These are phyloP conservation scores for Aspergillus carlsbadensis DNA, from an alignment of 495 filamentous ascomycete genomes.

Conservation along the genomic window DNA sequence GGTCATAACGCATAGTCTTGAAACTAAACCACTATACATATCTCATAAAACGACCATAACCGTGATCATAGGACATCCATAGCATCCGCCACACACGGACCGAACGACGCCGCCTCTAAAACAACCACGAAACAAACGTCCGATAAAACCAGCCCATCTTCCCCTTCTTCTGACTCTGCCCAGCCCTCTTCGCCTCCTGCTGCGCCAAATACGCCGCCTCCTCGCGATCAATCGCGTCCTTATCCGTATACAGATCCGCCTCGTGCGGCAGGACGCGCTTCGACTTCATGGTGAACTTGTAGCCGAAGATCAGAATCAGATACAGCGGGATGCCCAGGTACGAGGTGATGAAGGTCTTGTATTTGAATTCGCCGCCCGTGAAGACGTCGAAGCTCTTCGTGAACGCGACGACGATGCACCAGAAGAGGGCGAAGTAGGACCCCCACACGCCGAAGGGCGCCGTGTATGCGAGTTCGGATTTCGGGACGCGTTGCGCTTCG, in stretches of 20 bases:
- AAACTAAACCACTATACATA: neutral
- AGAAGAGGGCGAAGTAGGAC: constrained; percentile 63
- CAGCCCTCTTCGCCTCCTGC: constrained; percentile 35
- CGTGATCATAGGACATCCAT: neutral
- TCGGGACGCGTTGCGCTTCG: constrained; percentile 66
- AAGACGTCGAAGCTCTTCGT: constrained; percentile 82
- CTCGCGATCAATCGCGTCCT: constrained; percentile 70
- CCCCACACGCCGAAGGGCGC: constrained; percentile 70
- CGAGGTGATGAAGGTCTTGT: constrained; percentile 76
- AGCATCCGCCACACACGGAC: too few relatives aligned
- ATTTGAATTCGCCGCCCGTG: constrained; percentile 51
- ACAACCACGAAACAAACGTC: constrained; percentile 65
- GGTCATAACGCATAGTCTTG: too few relatives aligned
- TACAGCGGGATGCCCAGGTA: constrained; percentile 84
- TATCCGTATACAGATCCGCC: constrained; percentile 70
- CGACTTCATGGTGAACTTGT: constrained; percentile 58
- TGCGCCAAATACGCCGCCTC: constrained; percentile 66
- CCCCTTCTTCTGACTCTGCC: constrained; percentile 37
- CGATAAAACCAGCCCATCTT: constrained; percentile 57
- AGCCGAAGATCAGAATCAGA: constrained; percentile 66
- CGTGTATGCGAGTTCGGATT: constrained; percentile 65
- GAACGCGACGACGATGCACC: constrained; percentile 69
- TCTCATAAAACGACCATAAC: neutral
- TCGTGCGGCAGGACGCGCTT: constrained; percentile 53
- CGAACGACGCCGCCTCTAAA: too few relatives aligned